Percentiles rank a stretch among this genome's conserved stretches.
Evolutionary conservation across 371 early-diverging fungal species (phyloP).

Genomic region (Mortierella sp.): DNA sequence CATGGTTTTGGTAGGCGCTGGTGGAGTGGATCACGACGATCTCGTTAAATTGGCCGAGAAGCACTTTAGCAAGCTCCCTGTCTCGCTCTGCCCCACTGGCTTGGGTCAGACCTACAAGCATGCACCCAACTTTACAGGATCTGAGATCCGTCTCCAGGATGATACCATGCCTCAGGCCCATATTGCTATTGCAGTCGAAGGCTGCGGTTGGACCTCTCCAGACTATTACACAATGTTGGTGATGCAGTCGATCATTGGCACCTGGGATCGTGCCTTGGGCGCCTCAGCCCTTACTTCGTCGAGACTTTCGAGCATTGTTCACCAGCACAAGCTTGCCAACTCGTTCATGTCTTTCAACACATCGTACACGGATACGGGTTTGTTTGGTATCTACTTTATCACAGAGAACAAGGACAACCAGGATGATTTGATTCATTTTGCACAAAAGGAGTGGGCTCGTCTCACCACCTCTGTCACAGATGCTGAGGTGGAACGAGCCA

Average conservation of each 20-base stretch:
- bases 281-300: conserved; percentile 87
- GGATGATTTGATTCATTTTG: conserved; percentile 87
- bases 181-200: conserved; percentile 96
- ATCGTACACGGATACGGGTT: conserved; percentile 97
- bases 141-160: conserved; percentile 88
- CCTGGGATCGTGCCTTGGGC: conserved; percentile 95
- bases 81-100: conserved; percentile 56
- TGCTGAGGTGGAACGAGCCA: conserved; percentile 95
- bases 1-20: conserved; percentile 95
- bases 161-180: conserved; percentile 91
- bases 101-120: conserved; percentile 60
- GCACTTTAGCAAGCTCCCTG: conserved; percentile 85
- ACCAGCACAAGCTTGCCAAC: conserved; percentile 90
- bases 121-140: conserved; percentile 86
- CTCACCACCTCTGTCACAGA: conserved; percentile 88
- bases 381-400: conserved; percentile 95
- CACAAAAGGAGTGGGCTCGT: conserved; percentile 93
- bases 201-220: conserved; percentile 93
- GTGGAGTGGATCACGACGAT: conserved; percentile 94
- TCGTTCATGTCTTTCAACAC: conserved; percentile 98
- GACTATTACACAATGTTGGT: conserved; percentile 96
- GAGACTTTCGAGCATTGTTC: conserved; percentile 83
- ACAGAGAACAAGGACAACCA: conserved; percentile 84
- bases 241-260: conserved; percentile 94
- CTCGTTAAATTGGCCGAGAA: conserved; percentile 90